phyloP scores from a whole-genome alignment of 352 stramenopile genomes.

The Globisporangium radiosum region DNA sequence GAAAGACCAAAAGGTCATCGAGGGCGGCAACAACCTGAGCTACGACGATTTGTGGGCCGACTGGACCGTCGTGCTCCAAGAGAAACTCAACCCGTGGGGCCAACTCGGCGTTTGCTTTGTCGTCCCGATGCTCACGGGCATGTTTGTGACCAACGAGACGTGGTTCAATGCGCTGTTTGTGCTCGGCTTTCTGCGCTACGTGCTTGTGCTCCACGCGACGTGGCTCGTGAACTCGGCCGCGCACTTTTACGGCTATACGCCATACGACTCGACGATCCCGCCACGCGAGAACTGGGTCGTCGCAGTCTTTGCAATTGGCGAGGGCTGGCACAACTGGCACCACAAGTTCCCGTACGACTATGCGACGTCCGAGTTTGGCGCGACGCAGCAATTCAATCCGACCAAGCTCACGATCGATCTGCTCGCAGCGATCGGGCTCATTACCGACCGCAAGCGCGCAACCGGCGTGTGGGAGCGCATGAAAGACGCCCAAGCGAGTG shows the following conservation, averaged over 20 bases:
- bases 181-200: conserved; percentile 92
- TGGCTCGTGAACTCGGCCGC: conserved; percentile 98
- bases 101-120: conserved; percentile 97
- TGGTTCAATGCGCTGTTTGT: conserved; percentile 97
- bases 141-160: conserved; percentile 55
- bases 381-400: conserved; percentile 96
- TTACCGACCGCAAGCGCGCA: conserved; percentile 93
- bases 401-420: conserved; percentile 97
- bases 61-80: conserved; percentile 93
- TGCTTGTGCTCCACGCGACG: conserved; percentile 94
- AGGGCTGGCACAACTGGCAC: conserved; percentile 99
- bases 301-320: conserved; percentile 75
- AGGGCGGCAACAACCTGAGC: conserved; percentile 91
- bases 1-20: conserved; percentile 90
- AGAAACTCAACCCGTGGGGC: conserved; percentile 97
- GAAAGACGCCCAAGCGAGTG: conserved; percentile 35
- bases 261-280: conserved; percentile 92
- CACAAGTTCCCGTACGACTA: conserved; percentile 99
- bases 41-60: conserved; percentile 96
- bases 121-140: conserved; percentile 89
- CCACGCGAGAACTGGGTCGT: conserved; percentile 97
- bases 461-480: conserved; percentile 91
- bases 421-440: conserved; percentile 87
- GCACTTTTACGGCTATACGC: conserved; percentile 97
- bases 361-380: conserved; percentile 95